Conservation (phyloP, 352 stramenopile genomes). For the Stramenopiles sp. region DNA sequence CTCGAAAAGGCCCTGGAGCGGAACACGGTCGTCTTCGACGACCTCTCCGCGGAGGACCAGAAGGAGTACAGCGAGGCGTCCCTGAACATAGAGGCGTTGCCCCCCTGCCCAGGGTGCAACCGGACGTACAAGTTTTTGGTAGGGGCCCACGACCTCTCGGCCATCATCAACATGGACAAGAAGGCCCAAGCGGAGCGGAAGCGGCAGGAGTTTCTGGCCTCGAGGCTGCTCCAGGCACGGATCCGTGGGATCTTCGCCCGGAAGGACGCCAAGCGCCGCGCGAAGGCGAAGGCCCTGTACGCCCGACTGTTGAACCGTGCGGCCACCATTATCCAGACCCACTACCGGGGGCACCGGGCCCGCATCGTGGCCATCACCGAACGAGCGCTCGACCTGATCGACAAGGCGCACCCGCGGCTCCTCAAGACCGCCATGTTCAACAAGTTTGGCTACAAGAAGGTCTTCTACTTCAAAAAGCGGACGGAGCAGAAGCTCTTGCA, state of each 20-base stretch:
- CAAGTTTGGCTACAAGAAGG: conserved; percentile 17
- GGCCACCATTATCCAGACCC: conserved; percentile 22
- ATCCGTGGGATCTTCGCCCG: conserved; percentile 5
- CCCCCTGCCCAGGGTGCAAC: conserved; percentile 21
- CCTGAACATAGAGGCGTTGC: conserved; percentile 24
- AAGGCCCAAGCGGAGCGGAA: conserved; percentile 12
- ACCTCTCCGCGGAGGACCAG: too few relatives aligned
- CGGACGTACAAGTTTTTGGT: conserved; percentile 23
- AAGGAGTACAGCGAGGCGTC: too few relatives aligned
- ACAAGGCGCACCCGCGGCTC: conserved; percentile 21
- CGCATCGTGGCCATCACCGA: conserved; percentile 22
- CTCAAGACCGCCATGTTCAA: conserved; percentile 23
- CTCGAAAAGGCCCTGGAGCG: conserved; percentile 17
- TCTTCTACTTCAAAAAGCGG: conserved; percentile 29
- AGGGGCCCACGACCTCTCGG: conserved; percentile 23
- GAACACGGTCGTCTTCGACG: too few relatives aligned
- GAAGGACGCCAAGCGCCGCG: conserved; percentile 15
- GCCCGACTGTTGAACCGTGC: conserved; percentile 17
- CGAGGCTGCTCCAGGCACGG: conserved; percentile 18
- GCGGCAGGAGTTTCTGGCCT: conserved; percentile 15
- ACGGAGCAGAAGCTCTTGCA: conserved; percentile 26
- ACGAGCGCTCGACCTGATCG: conserved; percentile 22
- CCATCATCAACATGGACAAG: conserved; percentile 21
- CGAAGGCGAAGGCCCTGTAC: too few relatives aligned
- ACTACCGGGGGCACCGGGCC: conserved; percentile 24